Base-by-base conservation (phyloP, 306 rosid species). In the Abrus pulchellus region DNA sequence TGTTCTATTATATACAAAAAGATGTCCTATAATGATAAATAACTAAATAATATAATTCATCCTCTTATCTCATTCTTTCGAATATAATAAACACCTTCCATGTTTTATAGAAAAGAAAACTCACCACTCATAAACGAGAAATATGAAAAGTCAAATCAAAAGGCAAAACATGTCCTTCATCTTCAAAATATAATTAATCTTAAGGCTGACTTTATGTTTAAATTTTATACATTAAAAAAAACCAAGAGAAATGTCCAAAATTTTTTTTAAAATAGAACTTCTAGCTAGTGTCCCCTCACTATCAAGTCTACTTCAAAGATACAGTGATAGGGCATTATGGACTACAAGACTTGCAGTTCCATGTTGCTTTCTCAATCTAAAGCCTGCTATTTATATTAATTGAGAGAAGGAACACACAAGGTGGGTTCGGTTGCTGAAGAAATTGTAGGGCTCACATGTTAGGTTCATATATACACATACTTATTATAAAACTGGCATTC, bases 361-460 rank as follows among this genome's bases (percentile, higher is more conserved):
- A 4, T 33, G 62, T 71, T 54, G 34, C 36, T n/a, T 52, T 53
- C 29, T 72, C 9, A 33, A n/a, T 52, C 48, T 52, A 33, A 34
- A 72, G 5, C 61, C 61, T 7, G 9, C 33, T 7, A 2, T 33
- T 71, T 2, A 53, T 72, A 2, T 33, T 71, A 2, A 53, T 72
- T 14, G 76, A 47, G 45, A 10, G 47, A 43, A 34, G 83, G 41
- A 78, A 67, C 59, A 56, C 43, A 69, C 69, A 68, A 2, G 52
- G 32, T 69, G 53, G 71, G 83, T 68, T 78, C 50, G 69, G 76
- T 78, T 53, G 76, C 30, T 56, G 29, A 54, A 71, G 63, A 70
- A 47, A 9, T 70, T 60, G 78, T 71, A 80, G 78, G 78, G 28
- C 73, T 60, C 38, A 79, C 70, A 50, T 71, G 78, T 61, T 80